Conservation (phyloP, 768 basidiomycete genomes). For the Gymnopilus junonius region DNA sequence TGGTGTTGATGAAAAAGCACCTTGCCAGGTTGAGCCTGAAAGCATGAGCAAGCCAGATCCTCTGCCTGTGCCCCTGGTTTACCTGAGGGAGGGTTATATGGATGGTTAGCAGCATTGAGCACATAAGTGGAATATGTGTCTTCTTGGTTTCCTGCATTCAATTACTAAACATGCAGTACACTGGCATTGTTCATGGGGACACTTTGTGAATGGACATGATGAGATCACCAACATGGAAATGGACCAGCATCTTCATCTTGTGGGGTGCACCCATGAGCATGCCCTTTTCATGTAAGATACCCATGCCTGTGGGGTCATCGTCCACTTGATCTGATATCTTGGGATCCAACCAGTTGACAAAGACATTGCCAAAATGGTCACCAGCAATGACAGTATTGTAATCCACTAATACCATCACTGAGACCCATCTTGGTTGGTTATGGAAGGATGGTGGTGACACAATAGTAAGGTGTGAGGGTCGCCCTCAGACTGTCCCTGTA, state of each 20-base stretch:
- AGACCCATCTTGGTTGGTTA: constrained; percentile 88
- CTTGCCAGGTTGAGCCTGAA: no score
- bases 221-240: constrained; percentile 92
- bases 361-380: constrained; percentile 97
- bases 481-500: no score
- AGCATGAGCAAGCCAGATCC: neutral
- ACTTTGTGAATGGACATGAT: constrained; percentile 91
- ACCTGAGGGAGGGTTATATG: neutral
- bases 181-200: constrained; percentile 39
- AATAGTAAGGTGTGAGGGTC: no score
- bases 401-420: constrained; percentile 90
- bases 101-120: neutral
- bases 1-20: neutral
- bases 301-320: constrained; percentile 97
- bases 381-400: constrained; percentile 93
- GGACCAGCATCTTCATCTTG: constrained; percentile 87
- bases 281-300: constrained; percentile 94
- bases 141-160: neutral
- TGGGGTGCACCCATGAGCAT: constrained; percentile 95
- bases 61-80: neutral
- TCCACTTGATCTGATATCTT: constrained; percentile 92
- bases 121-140: neutral
- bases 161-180: neutral
- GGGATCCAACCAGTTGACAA: constrained; percentile 87
- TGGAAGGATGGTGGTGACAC: no score